Evolutionary conservation across 805 yeast species (phyloP).

Genomic region (Teunomyces pallodes): DNA sequence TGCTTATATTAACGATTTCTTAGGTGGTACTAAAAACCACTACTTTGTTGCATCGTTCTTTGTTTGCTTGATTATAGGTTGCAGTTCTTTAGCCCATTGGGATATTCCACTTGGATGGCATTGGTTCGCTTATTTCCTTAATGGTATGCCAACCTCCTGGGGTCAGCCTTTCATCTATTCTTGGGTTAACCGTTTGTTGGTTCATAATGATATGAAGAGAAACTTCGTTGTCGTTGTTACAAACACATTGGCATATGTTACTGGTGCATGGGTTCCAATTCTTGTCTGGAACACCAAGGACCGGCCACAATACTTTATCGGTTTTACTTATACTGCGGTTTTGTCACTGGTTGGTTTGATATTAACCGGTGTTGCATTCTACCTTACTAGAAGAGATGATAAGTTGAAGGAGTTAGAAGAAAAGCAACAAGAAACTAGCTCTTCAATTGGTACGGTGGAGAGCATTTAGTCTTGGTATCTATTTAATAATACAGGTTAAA

Average conservation of each 20-base stretch:
- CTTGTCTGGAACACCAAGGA: constrained; percentile 38
- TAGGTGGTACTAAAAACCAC: constrained; percentile 34
- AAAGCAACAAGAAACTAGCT: not conserved
- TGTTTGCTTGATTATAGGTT: constrained; percentile 38
- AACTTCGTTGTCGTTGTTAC: constrained; percentile 37
- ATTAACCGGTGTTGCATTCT: constrained; percentile 25
- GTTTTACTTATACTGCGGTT: constrained; percentile 26
- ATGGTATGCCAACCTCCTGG: constrained; percentile 47
- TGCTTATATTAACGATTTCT: constrained; percentile 32
- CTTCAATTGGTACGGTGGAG: not conserved
- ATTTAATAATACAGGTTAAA: constrained; percentile 2
- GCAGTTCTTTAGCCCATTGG: constrained; percentile 47
- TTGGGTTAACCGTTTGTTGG: constrained; percentile 52
- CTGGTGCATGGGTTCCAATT: constrained; percentile 39
- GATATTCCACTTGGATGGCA: constrained; percentile 46
- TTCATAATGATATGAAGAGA: constrained; percentile 42
- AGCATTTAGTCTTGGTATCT: not conserved
- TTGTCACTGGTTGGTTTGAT: constrained; percentile 25
- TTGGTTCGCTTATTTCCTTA: constrained; percentile 49
- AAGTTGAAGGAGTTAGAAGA: constrained; percentile 1
- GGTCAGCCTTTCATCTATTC: constrained; percentile 57
- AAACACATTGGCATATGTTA: constrained; percentile 38
- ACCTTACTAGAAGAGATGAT: constrained; percentile 26
- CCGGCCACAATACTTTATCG: constrained; percentile 30
- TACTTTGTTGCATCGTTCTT: constrained; percentile 38